These are phyloP conservation scores for Exsudoporus floridanus DNA, from an alignment of 1,284 basidiomycete genomes.

Conservation along the genomic window DNA sequence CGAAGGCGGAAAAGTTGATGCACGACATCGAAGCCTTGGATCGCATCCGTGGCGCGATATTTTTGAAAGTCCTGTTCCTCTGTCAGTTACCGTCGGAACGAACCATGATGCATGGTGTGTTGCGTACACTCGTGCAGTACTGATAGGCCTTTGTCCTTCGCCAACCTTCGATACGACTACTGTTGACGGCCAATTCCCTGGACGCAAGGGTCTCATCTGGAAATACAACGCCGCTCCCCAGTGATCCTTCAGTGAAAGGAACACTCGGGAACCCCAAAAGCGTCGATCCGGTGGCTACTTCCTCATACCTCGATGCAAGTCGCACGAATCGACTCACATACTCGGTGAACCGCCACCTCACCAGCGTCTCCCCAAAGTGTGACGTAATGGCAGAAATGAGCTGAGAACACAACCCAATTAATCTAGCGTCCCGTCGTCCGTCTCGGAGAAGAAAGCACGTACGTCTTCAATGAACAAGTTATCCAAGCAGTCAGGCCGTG, in stretches of 20 bases:
- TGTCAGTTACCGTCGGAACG: conserved; percentile 7
- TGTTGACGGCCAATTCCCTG: conserved; percentile 67
- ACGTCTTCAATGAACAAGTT: conserved; percentile 92
- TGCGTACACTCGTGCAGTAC: conserved; percentile 55
- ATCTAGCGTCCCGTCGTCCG: conserved; percentile 9
- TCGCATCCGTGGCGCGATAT: conserved; percentile 43
- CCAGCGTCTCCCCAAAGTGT: conserved; percentile 76
- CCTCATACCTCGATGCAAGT: conserved; percentile 77
- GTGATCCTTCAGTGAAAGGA: conserved; percentile 43
- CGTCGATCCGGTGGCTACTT: conserved; percentile 64
- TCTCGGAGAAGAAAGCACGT: conserved; percentile 40
- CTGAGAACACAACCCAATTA: conserved; percentile 36
- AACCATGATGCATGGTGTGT: not conserved
- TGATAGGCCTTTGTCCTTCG: conserved; percentile 66
- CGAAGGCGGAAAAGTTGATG: conserved; percentile 75
- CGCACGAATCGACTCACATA: conserved; percentile 75
- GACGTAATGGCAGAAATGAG: conserved; percentile 67
- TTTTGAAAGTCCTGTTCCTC: conserved; percentile 55
- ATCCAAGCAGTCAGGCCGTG: conserved; percentile 70
- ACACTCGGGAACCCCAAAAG: conserved; percentile 60
- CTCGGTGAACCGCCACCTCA: conserved; percentile 78
- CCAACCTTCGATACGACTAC: conserved; percentile 80
- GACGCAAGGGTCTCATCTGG: conserved; percentile 57
- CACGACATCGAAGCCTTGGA: conserved; percentile 65
- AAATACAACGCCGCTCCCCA: conserved; percentile 73